These are phyloP conservation scores for Salvia rosmarinus DNA, from an alignment of 257 asterid species.

Conservation along the genomic window DNA sequence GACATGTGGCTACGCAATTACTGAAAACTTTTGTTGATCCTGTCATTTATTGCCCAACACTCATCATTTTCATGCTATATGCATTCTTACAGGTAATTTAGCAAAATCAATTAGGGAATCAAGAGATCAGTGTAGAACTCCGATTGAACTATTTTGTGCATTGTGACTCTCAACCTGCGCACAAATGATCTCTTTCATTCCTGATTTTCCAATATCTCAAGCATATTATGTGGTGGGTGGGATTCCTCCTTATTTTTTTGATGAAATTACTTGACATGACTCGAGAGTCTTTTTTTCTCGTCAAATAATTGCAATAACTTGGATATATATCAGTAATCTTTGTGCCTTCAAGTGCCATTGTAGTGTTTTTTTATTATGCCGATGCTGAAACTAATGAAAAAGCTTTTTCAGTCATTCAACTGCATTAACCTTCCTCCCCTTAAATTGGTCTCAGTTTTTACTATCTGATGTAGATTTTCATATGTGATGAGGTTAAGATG, in stretches of 20 bases:
- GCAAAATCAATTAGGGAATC: not conserved
- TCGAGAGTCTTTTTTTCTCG: not conserved
- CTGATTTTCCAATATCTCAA: not conserved
- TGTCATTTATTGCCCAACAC: not conserved
- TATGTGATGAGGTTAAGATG: not conserved
- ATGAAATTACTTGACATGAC: not conserved
- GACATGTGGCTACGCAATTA: not conserved
- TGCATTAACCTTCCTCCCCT: not conserved
- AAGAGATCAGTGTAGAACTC: not conserved
- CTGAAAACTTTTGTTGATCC: not conserved
- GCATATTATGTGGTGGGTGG: not conserved
- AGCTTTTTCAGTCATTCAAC: not conserved
- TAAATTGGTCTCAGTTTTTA: not conserved
- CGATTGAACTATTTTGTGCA: not conserved
- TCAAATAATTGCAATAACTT: not conserved
- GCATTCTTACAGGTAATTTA: not conserved
- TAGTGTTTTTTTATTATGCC: not conserved
- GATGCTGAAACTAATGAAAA: conserved; percentile 6
- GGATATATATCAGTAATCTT: not conserved
- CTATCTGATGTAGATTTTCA: not conserved
- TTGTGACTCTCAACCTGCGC: not conserved
- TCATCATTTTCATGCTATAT: not conserved
- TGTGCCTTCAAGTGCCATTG: not conserved
- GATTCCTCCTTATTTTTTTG: not conserved
- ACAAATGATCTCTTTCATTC: not conserved